A percentile compares a stretch with the other conserved stretches of the same genome.
These are phyloP conservation scores for Senna siamea DNA, from an alignment of 306 rosid genomes.

Conservation along the genomic window DNA sequence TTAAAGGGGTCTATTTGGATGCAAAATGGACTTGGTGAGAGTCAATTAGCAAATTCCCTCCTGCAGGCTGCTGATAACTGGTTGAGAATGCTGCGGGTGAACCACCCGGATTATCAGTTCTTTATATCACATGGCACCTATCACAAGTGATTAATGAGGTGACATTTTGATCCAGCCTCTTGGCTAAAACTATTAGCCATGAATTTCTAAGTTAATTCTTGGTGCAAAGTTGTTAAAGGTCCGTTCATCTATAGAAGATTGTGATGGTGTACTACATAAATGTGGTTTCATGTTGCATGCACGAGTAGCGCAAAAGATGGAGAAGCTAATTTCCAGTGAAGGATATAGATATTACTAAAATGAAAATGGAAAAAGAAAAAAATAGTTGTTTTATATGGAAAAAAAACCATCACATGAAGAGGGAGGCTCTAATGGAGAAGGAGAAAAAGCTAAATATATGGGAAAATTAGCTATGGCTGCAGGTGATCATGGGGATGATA, in stretches of 20 bases:
- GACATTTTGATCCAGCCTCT: constrained; percentile 33
- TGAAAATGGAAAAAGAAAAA: not conserved
- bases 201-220: constrained; percentile 39
- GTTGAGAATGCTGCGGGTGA: constrained; percentile 72
- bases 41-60: constrained; percentile 61
- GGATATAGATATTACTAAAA: constrained; percentile 28
- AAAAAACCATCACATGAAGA: constrained; percentile 21
- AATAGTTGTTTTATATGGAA: constrained; percentile 8
- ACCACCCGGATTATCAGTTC: constrained; percentile 87
- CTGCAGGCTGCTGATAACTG: constrained; percentile 74
- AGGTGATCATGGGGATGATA: constrained; percentile 25
- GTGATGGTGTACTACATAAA: constrained; percentile 33
- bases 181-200: constrained; percentile 40
- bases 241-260: constrained; percentile 31
- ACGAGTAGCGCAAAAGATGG: constrained; percentile 34
- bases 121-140: constrained; percentile 60
- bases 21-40: constrained; percentile 55
- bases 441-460: constrained; percentile 20
- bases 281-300: constrained; percentile 38
- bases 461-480: constrained; percentile 23
- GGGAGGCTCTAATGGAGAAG: constrained; percentile 26
- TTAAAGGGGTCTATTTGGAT: constrained; percentile 75
- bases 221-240: constrained; percentile 30
- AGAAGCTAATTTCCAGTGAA: constrained; percentile 17
- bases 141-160: constrained; percentile 52